Conservation (phyloP, 192 early-diverging fungal genomes). For the Coemansia erecta region DNA sequence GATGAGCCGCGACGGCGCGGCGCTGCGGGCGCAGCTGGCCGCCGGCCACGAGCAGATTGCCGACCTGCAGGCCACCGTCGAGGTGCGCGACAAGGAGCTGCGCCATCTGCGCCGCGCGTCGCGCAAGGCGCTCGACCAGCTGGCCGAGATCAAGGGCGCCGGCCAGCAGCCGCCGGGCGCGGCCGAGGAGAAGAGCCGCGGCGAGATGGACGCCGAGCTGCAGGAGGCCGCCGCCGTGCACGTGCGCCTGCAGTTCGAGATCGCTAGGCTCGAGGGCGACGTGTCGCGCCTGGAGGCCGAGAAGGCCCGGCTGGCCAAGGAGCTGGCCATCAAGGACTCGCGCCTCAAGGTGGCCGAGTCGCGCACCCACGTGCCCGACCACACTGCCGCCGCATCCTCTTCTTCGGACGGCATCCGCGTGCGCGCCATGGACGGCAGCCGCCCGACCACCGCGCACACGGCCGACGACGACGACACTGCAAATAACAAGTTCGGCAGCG, state of each 20-base stretch:
- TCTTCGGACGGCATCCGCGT: slow-evolving; percentile 44
- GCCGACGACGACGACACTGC: slow-evolving; percentile 17
- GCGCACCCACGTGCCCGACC: slow-evolving; percentile 10
- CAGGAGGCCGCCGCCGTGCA: slow-evolving; percentile 50
- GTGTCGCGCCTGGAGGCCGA: slow-evolving; percentile 48
- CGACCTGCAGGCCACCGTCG: slow-evolving; percentile 24
- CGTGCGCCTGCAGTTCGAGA: slow-evolving; percentile 50
- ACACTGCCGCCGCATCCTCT: slow-evolving; percentile 13
- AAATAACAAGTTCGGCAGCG: slow-evolving; percentile 32
- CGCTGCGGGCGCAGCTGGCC: slow-evolving; percentile 12
- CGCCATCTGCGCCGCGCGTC: slow-evolving; percentile 50
- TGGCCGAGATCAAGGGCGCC: slow-evolving; percentile 37
- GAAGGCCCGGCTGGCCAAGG: slow-evolving; percentile 38
- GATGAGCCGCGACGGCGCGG: slow-evolving; percentile 27
- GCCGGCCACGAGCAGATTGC: slow-evolving; percentile 26
- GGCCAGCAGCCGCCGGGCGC: slow-evolving; percentile 10
- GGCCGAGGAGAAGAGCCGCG: slow-evolving; percentile 3
- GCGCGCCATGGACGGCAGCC: slow-evolving; percentile 27
- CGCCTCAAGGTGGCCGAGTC: slow-evolving; percentile 31
- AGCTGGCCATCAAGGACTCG: slow-evolving; percentile 25
- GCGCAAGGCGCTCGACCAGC: slow-evolving; percentile 48
- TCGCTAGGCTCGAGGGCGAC: slow-evolving; percentile 47
- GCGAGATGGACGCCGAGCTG: slow-evolving; percentile 28
- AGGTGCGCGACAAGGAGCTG: slow-evolving; percentile 51
- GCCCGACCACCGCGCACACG: no score